phyloP scores from a whole-genome alignment of 2,329 filamentous ascomycete species.

The Paramyrothecium sp. region DNA sequence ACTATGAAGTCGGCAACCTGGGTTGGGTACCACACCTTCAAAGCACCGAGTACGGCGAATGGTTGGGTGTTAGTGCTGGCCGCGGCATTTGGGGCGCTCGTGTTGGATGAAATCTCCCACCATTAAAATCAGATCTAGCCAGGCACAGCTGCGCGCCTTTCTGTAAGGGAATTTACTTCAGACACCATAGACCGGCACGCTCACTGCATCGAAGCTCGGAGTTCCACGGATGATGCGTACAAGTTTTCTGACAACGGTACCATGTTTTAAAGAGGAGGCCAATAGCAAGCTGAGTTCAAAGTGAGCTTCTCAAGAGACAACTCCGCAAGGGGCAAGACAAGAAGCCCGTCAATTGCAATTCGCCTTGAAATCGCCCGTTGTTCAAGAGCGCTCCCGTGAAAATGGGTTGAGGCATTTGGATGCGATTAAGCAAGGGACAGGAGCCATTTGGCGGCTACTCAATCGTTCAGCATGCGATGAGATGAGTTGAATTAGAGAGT shows the following conservation, averaged over 20 bases:
- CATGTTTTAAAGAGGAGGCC: not conserved
- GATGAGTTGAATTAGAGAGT: no score
- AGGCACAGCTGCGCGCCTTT: not conserved
- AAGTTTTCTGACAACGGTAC: not conserved
- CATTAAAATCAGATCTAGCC: not conserved
- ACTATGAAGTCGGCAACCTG: slow-evolving; percentile 83
- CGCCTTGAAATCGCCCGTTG: no score
- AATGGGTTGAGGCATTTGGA: no score
- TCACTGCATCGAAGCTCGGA: not conserved
- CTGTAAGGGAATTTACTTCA: not conserved
- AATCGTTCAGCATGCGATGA: no score
- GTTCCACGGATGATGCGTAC: not conserved
- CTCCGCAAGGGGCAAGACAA: no score
- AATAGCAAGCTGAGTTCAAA: slow-evolving; percentile 6
- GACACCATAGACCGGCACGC: not conserved
- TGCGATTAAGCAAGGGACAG: no score
- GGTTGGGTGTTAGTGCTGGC: slow-evolving; percentile 80
- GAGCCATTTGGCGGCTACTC: no score
- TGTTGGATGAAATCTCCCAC: slow-evolving; percentile 22
- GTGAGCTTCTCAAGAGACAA: no score
- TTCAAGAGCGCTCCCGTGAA: no score
- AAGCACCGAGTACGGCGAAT: slow-evolving; percentile 71
- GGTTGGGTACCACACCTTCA: slow-evolving; percentile 77
- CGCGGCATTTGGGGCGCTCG: slow-evolving; percentile 78
- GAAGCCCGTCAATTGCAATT: no score